These are phyloP conservation scores for Xylaria arbuscula DNA, from an alignment of 2,329 filamentous ascomycete genomes.

Conservation along the genomic window DNA sequence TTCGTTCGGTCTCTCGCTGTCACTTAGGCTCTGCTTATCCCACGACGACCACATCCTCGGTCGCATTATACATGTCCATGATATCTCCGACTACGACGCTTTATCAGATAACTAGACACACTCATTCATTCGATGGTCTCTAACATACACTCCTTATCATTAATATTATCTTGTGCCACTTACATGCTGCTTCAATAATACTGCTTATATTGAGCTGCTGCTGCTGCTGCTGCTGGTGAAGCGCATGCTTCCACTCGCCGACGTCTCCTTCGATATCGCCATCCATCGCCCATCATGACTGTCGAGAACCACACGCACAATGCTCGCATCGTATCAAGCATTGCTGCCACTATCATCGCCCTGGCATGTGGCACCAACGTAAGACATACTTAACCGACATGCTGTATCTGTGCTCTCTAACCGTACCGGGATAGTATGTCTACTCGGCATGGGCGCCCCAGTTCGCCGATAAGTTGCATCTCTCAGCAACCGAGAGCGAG, in stretches of 20 bases:
- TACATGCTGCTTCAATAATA: constrained; percentile 1
- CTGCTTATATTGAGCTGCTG: neutral
- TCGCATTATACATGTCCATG: neutral
- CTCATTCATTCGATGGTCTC: constrained; percentile 23
- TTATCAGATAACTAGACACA: neutral
- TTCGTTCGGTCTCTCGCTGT: neutral
- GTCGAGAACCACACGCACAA: constrained; percentile 64
- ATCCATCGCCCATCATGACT: constrained; percentile 51
- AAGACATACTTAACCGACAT: constrained; percentile 49
- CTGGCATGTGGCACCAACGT: constrained; percentile 95
- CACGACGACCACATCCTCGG: neutral
- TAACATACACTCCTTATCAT: constrained; percentile 21
- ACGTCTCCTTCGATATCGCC: constrained; percentile 12
- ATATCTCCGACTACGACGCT: constrained; percentile 15
- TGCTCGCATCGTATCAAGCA: constrained; percentile 81
- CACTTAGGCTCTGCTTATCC: constrained; percentile 5
- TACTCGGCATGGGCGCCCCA: constrained; percentile 98
- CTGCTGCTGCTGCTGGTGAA: constrained; percentile 5
- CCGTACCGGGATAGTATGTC: constrained; percentile 75
- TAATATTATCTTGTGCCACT: neutral
- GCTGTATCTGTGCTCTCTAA: constrained; percentile 26
- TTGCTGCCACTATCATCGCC: constrained; percentile 85
- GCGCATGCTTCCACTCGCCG: constrained; percentile 9
- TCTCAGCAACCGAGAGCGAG: constrained; percentile 94
- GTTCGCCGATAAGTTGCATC: constrained; percentile 85